Percentiles rank a stretch among this genome's conserved stretches.
These are phyloP conservation scores for Tolypocladium tundrense DNA, from an alignment of 2,329 filamentous ascomycete species.

Conservation along the genomic window DNA sequence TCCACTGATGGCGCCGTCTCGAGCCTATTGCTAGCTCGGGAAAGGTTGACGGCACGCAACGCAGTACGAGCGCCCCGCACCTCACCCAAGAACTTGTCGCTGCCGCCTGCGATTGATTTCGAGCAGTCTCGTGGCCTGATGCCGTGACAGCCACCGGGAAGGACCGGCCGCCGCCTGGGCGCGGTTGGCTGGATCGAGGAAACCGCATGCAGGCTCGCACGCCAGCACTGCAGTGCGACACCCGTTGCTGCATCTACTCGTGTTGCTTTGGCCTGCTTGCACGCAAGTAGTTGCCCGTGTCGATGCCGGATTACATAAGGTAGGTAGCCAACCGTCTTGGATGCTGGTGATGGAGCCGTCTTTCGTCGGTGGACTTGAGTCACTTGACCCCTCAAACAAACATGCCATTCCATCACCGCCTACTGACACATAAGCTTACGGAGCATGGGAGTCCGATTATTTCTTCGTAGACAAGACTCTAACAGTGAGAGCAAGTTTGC, in stretches of 20 bases:
- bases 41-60: no score
- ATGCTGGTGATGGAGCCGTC: background rate
- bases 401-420: background rate
- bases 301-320: background rate
- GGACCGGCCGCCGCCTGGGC: background rate
- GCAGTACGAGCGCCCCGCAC: no score
- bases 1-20: background rate
- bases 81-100: no score
- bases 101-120: background rate
- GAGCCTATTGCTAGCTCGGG: background rate
- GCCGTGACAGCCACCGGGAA: background rate
- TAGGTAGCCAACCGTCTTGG: background rate
- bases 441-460: background rate
- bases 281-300: background rate
- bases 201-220: background rate
- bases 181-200: background rate
- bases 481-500: background rate
- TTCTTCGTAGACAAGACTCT: background rate
- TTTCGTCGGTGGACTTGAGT: background rate
- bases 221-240: background rate
- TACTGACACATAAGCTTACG: no score
- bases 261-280: background rate
- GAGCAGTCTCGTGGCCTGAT: background rate
- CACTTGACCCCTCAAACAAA: background rate
- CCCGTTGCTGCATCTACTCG: background rate